Evolutionary conservation across 2,329 filamentous ascomycete genomes (phyloP).

Genomic region (Pyricularia pennisetigena): DNA sequence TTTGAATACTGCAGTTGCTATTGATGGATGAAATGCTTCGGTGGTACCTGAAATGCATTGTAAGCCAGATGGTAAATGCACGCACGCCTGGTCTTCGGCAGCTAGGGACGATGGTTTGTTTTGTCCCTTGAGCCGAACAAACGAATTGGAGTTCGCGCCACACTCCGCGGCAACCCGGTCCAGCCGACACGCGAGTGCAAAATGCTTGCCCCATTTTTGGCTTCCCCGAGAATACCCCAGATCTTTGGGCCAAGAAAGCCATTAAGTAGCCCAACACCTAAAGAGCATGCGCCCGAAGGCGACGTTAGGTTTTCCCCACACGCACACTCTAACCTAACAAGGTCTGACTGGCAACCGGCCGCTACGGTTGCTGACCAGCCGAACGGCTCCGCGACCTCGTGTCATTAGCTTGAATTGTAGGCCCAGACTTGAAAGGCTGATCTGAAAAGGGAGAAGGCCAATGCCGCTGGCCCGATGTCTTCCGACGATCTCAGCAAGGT

Average conservation of each 20-base stretch:
- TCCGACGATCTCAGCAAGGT: constrained; percentile 11
- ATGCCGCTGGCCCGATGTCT: constrained; percentile 19
- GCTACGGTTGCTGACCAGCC: neutral
- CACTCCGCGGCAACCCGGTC: neutral
- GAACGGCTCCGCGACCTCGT: neutral
- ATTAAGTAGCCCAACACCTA: neutral
- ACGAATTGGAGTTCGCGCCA: neutral
- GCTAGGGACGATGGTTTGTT: neutral
- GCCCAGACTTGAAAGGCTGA: neutral
- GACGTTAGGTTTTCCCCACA: neutral
- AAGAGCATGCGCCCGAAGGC: neutral
- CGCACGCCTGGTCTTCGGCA: neutral
- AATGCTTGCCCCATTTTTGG: neutral
- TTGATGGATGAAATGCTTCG: neutral
- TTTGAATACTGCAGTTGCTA: neutral
- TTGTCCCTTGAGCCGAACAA: neutral
- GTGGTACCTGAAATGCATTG: neutral
- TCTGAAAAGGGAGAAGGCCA: constrained; percentile 5
- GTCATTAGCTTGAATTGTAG: neutral
- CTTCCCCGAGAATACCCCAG: neutral
- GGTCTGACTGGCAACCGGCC: neutral
- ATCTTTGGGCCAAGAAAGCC: neutral
- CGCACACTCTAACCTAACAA: neutral
- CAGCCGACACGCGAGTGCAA: neutral
- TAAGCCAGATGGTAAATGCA: neutral